Percentiles rank a stretch among this genome's conserved stretches.
Conservation (phyloP, 495 filamentous ascomycete genomes). For the Cercophora scortea region DNA sequence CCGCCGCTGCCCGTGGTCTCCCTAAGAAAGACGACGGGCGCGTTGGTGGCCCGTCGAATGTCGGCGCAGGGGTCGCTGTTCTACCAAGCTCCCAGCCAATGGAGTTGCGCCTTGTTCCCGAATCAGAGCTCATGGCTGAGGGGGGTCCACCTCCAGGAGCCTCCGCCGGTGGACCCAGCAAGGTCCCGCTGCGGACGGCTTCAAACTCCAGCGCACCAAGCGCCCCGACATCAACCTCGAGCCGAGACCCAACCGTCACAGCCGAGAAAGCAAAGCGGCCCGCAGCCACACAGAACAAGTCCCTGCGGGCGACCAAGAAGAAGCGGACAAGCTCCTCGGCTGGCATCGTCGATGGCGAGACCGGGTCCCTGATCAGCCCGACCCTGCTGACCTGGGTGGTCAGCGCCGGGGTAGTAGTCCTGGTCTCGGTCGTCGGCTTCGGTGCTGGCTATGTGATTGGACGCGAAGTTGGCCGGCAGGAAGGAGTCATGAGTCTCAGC, state of each 20-base stretch:
- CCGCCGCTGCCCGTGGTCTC: slow-evolving; percentile 75
- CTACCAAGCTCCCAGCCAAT: slow-evolving; percentile 42
- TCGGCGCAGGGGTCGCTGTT: slow-evolving; percentile 13
- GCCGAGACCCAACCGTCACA: slow-evolving; percentile 40
- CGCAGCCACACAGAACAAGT: slow-evolving; percentile 27
- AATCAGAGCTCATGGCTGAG: slow-evolving; percentile 59
- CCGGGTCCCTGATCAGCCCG: slow-evolving; percentile 43
- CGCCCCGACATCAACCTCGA: slow-evolving; percentile 19
- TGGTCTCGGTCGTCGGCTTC: slow-evolving; percentile 87
- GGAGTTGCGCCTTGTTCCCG: slow-evolving; percentile 61
- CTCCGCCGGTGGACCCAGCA: slow-evolving; percentile 7
- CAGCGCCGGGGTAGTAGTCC: slow-evolving; percentile 82
- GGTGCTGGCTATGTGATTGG: slow-evolving; percentile 89
- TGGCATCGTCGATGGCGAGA: slow-evolving; percentile 3
- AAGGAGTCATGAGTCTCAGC: slow-evolving; percentile 35
- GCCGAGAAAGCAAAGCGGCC: slow-evolving; percentile 47
- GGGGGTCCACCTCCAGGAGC: slow-evolving; percentile 16
- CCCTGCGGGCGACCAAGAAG: slow-evolving; percentile 45
- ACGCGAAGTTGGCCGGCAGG: slow-evolving; percentile 66
- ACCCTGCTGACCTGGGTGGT: slow-evolving; percentile 88
- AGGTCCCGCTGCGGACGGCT: slow-evolving; percentile 18
- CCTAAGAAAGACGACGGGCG: slow-evolving; percentile 50
- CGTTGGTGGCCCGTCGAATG: slow-evolving; percentile 11
- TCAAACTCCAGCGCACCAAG: slow-evolving; percentile 27
- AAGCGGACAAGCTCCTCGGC: slow-evolving; percentile 29